Evolutionary conservation across 1,284 basidiomycete species (phyloP), one percentile per base, ranked within the genome.

Genomic region (Moniliella sp.): DNA sequence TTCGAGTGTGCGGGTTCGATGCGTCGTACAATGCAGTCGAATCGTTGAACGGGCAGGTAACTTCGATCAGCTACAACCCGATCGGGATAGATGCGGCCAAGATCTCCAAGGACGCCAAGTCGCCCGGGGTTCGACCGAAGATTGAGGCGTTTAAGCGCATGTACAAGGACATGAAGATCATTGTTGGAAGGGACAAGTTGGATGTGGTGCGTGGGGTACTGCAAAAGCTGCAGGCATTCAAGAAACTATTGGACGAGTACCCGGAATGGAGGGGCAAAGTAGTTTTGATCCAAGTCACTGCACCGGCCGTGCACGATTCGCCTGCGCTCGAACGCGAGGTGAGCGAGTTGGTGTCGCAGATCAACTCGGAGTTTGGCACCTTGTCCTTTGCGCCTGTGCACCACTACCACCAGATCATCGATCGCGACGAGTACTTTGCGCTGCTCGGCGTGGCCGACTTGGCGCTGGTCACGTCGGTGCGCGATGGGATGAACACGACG

Each of bases 401-500:
- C 59, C 91, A 97, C 59, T 97, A 94, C 31, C 88, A 97, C 64
- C 88, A 97, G 65, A 76, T 82, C 3, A 76, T 97, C 50, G 88
- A 91, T 60, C 44, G 63, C 61, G 83, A 94, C 63, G 88, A 97
- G 63, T 97, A 93, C 65, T 94, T 93, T 64, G 88, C 83, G 1
- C 70, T 97, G n/a, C 69, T 97, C 13, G 77, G 75, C 16, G 84
- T 84, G 0, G 88, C 88, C 8, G 88, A 94, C 61, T 69, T 97
- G 14, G 86, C 79, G 5, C 75, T 97, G 15, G 91, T 94, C 62
- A 97, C 88, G 0, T 83, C 83, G 0, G 70, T 94, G 4, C 74
- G 88, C 17, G 88, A 97, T 56, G 88, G 88, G 5, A 94, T 97
- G 88, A 94, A 97, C 68, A 94, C 91, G 5, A 94, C 84, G 25